A percentile compares a stretch with the other conserved stretches of the same genome.
phyloP scores from a whole-genome alignment of 2,329 filamentous ascomycete genomes.

The Colletotrichum theobromicola region DNA sequence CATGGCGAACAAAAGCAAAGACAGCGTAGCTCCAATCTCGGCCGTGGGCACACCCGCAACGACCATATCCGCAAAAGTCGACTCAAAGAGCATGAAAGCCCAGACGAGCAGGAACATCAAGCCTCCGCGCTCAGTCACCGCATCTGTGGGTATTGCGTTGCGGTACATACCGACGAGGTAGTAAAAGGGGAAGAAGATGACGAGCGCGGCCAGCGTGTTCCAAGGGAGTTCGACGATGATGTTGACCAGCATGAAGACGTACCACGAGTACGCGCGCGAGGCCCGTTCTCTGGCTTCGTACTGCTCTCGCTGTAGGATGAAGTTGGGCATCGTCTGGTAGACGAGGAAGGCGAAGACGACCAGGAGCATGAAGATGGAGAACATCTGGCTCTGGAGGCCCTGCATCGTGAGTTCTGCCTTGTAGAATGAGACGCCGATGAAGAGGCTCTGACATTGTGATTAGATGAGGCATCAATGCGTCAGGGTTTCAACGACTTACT shows the following conservation, averaged over 20 bases:
- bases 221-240: slow-evolving; percentile 73
- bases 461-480: fast-evolving
- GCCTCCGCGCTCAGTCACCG: slow-evolving; percentile 46
- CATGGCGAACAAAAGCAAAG: slow-evolving; percentile 65
- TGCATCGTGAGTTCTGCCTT: slow-evolving; percentile 60
- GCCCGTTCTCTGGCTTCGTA: slow-evolving; percentile 72
- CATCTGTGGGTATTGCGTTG: slow-evolving; percentile 44
- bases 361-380: slow-evolving; percentile 68
- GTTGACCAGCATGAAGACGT: slow-evolving; percentile 68
- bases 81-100: slow-evolving; percentile 67
- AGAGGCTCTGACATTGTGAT: slow-evolving; percentile 46
- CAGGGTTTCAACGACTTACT: slow-evolving; percentile 2
- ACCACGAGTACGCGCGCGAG: slow-evolving; percentile 69
- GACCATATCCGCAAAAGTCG: slow-evolving; percentile 67
- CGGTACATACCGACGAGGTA: slow-evolving; percentile 67
- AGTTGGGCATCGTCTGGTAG: slow-evolving; percentile 70
- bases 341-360: slow-evolving; percentile 67
- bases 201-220: slow-evolving; percentile 63
- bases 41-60: slow-evolving; percentile 68
- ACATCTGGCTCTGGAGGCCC: slow-evolving; percentile 71
- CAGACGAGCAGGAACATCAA: slow-evolving; percentile 69
- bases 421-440: slow-evolving; percentile 70
- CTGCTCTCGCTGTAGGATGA: slow-evolving; percentile 67
- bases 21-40: slow-evolving; percentile 66
- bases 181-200: slow-evolving; percentile 70